A percentile compares a stretch with the other conserved stretches of the same genome.
These are phyloP conservation scores for Cladosporium velox DNA, from an alignment of 2,329 filamentous ascomycete species.

Conservation along the genomic window DNA sequence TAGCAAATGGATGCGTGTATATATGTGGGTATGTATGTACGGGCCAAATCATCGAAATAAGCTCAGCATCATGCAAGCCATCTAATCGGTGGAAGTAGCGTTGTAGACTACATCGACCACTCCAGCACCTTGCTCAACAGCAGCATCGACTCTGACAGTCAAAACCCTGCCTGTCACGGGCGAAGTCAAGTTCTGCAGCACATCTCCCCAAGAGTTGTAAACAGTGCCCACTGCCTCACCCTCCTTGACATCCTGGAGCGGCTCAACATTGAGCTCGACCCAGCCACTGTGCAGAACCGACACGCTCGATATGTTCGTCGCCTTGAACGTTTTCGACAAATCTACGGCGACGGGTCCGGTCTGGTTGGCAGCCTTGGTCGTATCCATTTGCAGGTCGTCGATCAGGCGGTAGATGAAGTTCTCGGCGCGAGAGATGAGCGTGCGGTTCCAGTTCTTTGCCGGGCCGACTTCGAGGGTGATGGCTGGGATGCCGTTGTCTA, in stretches of 20 bases:
- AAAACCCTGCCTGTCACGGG: slow-evolving; percentile 40
- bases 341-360: slow-evolving; percentile 14
- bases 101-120: slow-evolving; percentile 42
- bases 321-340: slow-evolving; percentile 32
- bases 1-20: background rate
- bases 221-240: slow-evolving; percentile 41
- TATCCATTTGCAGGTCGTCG: slow-evolving; percentile 20
- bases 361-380: slow-evolving; percentile 5
- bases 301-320: slow-evolving; percentile 36
- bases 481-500: slow-evolving; percentile 39
- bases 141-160: slow-evolving; percentile 39
- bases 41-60: background rate
- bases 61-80: background rate
- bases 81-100: slow-evolving; percentile 29
- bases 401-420: slow-evolving; percentile 21
- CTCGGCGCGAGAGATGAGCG: slow-evolving; percentile 40
- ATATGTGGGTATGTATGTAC: background rate
- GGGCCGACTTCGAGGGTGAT: slow-evolving; percentile 44
- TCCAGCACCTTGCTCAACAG: slow-evolving; percentile 39
- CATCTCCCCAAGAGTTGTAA: slow-evolving; percentile 41
- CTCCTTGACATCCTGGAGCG: slow-evolving; percentile 40
- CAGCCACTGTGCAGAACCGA: slow-evolving; percentile 36
- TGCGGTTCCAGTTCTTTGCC: slow-evolving; percentile 42
- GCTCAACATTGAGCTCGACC: slow-evolving; percentile 32
- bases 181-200: slow-evolving; percentile 39